phyloP scores from a whole-genome alignment of 805 yeast species.

The Starmerella khaoyaiensis region DNA sequence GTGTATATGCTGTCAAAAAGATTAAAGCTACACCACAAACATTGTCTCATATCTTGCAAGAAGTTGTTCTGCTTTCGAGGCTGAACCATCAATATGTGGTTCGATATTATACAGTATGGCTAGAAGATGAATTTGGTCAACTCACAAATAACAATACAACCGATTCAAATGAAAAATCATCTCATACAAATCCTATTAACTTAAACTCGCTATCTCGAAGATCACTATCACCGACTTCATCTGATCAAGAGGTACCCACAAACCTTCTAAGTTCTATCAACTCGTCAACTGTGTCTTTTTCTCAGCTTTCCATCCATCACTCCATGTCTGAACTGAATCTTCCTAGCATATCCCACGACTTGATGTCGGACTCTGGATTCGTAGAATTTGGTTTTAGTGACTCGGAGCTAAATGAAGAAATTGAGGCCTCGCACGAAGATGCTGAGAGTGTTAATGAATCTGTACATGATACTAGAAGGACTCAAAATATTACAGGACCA shows the following conservation, averaged over 20 bases:
- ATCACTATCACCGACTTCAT: background rate
- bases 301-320: constrained; percentile 14
- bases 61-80: constrained; percentile 82
- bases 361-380: constrained; percentile 22
- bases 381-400: constrained; percentile 25
- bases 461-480: background rate
- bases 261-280: constrained; percentile 19
- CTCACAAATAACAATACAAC: constrained; percentile 25
- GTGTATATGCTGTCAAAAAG: constrained; percentile 88
- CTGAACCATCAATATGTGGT: constrained; percentile 93
- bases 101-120: constrained; percentile 94
- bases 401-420: constrained; percentile 4
- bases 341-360: constrained; percentile 19
- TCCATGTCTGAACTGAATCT: constrained; percentile 15
- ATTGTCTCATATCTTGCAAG: constrained; percentile 69
- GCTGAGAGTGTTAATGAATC: background rate
- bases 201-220: constrained; percentile 2
- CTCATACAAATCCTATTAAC: background rate
- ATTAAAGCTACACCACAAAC: constrained; percentile 44
- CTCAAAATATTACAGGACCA: background rate
- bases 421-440: background rate
- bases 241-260: background rate
- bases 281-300: constrained; percentile 16
- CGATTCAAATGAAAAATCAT: no score
- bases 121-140: constrained; percentile 49